Conservation (phyloP, 306 rosid species). For the Dalbergia cultrata region DNA sequence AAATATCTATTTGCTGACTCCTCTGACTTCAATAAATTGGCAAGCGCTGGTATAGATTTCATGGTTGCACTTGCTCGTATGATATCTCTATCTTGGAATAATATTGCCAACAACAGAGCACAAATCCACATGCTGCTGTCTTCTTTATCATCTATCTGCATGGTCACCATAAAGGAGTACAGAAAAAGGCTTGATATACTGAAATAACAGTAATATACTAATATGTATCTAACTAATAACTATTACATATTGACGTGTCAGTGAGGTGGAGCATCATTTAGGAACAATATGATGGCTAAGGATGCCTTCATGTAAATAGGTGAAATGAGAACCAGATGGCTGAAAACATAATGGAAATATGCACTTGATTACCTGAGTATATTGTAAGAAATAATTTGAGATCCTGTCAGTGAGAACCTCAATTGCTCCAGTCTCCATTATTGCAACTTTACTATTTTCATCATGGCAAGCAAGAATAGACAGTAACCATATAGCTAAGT, state of each 20-base stretch:
- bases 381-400: conserved; percentile 69
- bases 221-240: conserved; percentile 34
- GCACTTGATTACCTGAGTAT: conserved; percentile 75
- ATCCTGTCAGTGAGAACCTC: conserved; percentile 85
- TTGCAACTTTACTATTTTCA: conserved; percentile 72
- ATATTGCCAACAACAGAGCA: conserved; percentile 85
- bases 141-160: conserved; percentile 87
- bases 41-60: conserved; percentile 88
- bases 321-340: conserved; percentile 38
- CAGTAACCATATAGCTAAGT: conserved; percentile 86
- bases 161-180: conserved; percentile 46
- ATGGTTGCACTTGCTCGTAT: conserved; percentile 94
- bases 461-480: conserved; percentile 90
- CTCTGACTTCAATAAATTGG: conserved; percentile 90
- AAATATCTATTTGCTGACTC: conserved; percentile 86
- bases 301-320: conserved; percentile 32
- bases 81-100: conserved; percentile 96
- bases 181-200: background rate
- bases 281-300: conserved; percentile 32
- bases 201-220: conserved; percentile 37
- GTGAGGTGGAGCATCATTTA: conserved; percentile 16
- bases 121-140: conserved; percentile 94
- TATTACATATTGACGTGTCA: background rate
- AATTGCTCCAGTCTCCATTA: conserved; percentile 94
- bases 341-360: conserved; percentile 37